Percentiles rank a stretch among this genome's conserved stretches.
phyloP scores from a whole-genome alignment of 2,329 filamentous ascomycete species.

The Cladosporium colombiae region DNA sequence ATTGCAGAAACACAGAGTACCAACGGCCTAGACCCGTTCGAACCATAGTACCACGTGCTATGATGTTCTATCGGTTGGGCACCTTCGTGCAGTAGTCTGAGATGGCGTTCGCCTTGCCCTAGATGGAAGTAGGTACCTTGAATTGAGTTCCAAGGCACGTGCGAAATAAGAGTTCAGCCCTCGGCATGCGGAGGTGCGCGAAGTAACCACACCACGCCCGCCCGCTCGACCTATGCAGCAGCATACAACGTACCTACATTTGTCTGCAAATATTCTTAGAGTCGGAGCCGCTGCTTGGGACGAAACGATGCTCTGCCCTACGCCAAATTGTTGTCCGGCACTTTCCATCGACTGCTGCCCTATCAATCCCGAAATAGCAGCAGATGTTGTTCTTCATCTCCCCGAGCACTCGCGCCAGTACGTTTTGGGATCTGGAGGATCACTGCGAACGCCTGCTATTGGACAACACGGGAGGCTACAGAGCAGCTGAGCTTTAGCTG shows the following conservation, averaged over 20 bases:
- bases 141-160: conserved; percentile 1
- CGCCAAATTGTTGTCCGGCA: not conserved
- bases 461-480: not conserved
- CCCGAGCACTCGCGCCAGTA: not conserved
- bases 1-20: not conserved
- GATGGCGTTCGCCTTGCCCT: not conserved
- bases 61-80: not conserved
- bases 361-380: not conserved
- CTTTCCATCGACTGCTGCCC: not conserved
- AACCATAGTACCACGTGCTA: not conserved
- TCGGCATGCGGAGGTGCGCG: not conserved
- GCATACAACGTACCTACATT: not conserved
- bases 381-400: conserved; percentile 1
- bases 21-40: not conserved
- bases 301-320: not conserved
- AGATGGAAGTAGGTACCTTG: not conserved
- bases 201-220: not conserved
- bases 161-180: conserved; percentile 1
- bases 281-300: not conserved
- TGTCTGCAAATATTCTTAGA: not conserved
- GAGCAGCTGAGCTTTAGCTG: conserved; percentile 16
- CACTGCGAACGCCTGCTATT: not conserved
- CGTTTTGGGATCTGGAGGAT: conserved; percentile 11
- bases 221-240: not conserved
- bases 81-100: not conserved